phyloP scores from a whole-genome alignment of 345 rosid species.

The Ailanthus altissimus region DNA sequence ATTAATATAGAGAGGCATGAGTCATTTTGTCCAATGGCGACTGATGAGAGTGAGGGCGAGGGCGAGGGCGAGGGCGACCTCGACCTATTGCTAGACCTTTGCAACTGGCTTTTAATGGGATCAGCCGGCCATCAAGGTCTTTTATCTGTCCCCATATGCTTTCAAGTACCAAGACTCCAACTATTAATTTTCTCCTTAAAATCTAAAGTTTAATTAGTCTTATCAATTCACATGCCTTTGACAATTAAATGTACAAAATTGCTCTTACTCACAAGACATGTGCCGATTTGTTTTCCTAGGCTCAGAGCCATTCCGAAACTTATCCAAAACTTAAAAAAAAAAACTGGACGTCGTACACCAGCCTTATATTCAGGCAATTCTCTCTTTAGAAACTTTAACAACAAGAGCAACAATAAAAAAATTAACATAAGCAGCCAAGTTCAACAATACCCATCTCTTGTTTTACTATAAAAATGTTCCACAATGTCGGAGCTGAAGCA shows the following conservation, averaged over 20 bases:
- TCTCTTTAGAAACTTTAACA: background rate
- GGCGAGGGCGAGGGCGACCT: too few relatives aligned
- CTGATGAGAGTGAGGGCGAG: background rate
- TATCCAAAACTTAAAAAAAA: background rate
- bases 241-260: too few relatives aligned
- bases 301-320: background rate
- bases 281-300: background rate
- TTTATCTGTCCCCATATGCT: background rate
- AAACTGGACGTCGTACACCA: background rate
- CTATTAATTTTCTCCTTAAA: too few relatives aligned
- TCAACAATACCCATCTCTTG: background rate
- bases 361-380: conserved; percentile 10
- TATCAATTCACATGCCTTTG: too few relatives aligned
- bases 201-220: too few relatives aligned
- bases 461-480: conserved; percentile 6
- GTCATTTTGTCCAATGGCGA: conserved; percentile 6
- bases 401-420: background rate
- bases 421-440: background rate
- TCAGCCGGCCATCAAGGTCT: background rate
- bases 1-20: background rate
- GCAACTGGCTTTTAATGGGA: background rate
- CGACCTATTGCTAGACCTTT: conserved; percentile 2
- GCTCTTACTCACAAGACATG: too few relatives aligned
- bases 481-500: conserved; percentile 4
- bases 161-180: background rate